Percentiles rank a stretch among this genome's conserved stretches.
These are phyloP conservation scores for Akanthomyces uredinophilus DNA, from an alignment of 2,329 filamentous ascomycete species.

Conservation along the genomic window DNA sequence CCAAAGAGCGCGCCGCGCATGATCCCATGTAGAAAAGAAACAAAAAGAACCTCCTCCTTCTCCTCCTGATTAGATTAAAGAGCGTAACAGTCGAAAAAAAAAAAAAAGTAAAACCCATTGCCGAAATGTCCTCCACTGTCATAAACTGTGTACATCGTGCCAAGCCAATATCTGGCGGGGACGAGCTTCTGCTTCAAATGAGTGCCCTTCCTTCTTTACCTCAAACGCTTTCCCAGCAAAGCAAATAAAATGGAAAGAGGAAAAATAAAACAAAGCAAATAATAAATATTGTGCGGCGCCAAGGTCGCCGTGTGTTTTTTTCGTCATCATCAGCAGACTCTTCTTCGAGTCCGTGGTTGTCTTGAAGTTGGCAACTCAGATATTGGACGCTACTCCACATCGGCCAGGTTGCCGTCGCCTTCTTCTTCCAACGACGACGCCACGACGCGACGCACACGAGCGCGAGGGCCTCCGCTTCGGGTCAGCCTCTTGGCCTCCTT, in stretches of 20 bases:
- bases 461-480: not conserved
- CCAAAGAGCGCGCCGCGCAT: not conserved
- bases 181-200: no score
- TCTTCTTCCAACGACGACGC: not conserved
- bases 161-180: not conserved
- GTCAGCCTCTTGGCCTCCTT: constrained; percentile 18
- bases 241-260: no score
- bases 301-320: not conserved
- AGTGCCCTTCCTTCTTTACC: no score
- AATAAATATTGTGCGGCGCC: not conserved
- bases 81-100: not conserved
- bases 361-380: no score
- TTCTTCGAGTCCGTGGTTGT: not conserved
- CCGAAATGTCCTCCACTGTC: not conserved
- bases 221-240: not conserved
- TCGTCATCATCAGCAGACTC: not conserved
- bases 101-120: not conserved
- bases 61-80: not conserved
- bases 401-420: constrained; percentile 11
- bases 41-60: not conserved
- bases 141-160: not conserved
- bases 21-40: not conserved
- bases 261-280: not conserved
- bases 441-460: not conserved
- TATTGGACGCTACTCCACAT: constrained; percentile 14